Base-by-base conservation (phyloP, 306 rosid genomes). In the Cyclanthera cordifolia region DNA sequence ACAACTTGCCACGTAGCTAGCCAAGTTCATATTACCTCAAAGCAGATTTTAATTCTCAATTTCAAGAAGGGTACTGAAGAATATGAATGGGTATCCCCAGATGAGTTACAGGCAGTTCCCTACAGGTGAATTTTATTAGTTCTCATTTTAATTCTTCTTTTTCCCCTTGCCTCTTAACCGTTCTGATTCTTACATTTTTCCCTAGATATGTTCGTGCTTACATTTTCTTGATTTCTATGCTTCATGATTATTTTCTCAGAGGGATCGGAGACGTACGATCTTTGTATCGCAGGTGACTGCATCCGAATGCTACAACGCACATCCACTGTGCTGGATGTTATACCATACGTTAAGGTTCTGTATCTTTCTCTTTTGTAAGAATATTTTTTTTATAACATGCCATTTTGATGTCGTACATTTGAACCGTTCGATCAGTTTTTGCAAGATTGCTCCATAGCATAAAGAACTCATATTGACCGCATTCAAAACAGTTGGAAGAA, bases 1-100 rank as follows among this genome's bases (percentile, higher is more conserved):
- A 93, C 99, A 30, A 97, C 99, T n/a, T 94, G 99, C 83, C 97
- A 94, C 79, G 99, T 94, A 64, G 95, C 97, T 72, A 81, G 96
- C 74, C 99, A 90, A 88, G 99, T 90, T 74, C 86, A 94, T 78
- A 94, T 94, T 70, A 77, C 90, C 75, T 90, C 99, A 45, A 94
- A 90, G 74, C 90, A 93, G 27, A 78, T 93, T 67, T 80, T 94
- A 67, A 86, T 94, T 80, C 97, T 94, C 67, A 48, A 87, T 66
- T 88, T 81, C 43, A 79, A 67, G 77, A 82, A 64, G 81, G 74
- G 73, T 47, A 73, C 85, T 53, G 84, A 69, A 54, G 96, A 88
- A 69, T 86, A 87, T 73, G 83, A 76, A 71, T 94, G 99, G 99
- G 51, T 86, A 69, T 94, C 99, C 57, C 97, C 95, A 10, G 97